phyloP scores from a whole-genome alignment of 805 yeast genomes.

The Nakazawaea anatomiae region DNA sequence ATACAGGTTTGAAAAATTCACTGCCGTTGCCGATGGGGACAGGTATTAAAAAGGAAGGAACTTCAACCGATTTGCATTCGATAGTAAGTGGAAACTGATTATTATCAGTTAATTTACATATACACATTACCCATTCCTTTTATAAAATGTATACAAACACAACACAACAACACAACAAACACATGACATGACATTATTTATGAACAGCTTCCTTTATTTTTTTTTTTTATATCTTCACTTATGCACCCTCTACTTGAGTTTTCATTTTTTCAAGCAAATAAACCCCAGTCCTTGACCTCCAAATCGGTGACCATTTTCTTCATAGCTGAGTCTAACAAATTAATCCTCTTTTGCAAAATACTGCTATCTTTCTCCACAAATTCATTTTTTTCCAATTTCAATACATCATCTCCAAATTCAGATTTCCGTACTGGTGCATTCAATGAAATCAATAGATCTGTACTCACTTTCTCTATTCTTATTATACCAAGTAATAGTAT shows the following conservation, averaged over 20 bases:
- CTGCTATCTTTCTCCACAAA: slow-evolving; percentile 12
- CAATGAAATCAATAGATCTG: slow-evolving; percentile 58
- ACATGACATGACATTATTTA: too few relatives aligned
- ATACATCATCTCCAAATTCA: slow-evolving; percentile 21
- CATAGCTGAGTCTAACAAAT: slow-evolving; percentile 20
- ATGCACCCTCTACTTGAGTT: too few relatives aligned
- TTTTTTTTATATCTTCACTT: too few relatives aligned
- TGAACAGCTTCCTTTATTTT: too few relatives aligned
- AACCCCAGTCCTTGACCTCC: slow-evolving; percentile 38
- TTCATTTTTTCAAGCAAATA: slow-evolving; percentile 28
- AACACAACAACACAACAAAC: too few relatives aligned
- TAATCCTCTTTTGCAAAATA: slow-evolving; percentile 23
- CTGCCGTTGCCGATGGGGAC: neutral
- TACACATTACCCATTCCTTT: too few relatives aligned
- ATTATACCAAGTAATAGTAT: slow-evolving; percentile 53
- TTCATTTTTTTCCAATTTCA: slow-evolving; percentile 9
- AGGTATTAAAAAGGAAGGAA: slow-evolving; percentile 41
- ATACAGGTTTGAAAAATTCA: neutral
- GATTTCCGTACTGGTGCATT: slow-evolving; percentile 46
- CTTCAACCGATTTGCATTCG: slow-evolving; percentile 48
- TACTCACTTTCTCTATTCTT: slow-evolving; percentile 41
- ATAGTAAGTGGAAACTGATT: slow-evolving; percentile 25
- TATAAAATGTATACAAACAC: too few relatives aligned
- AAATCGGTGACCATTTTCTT: slow-evolving; percentile 21
- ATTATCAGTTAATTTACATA: neutral